A percentile compares a stretch with the other conserved stretches of the same genome.
Evolutionary conservation across 345 rosid species (phyloP).

Genomic region (Euphorbia pulcherrima): DNA sequence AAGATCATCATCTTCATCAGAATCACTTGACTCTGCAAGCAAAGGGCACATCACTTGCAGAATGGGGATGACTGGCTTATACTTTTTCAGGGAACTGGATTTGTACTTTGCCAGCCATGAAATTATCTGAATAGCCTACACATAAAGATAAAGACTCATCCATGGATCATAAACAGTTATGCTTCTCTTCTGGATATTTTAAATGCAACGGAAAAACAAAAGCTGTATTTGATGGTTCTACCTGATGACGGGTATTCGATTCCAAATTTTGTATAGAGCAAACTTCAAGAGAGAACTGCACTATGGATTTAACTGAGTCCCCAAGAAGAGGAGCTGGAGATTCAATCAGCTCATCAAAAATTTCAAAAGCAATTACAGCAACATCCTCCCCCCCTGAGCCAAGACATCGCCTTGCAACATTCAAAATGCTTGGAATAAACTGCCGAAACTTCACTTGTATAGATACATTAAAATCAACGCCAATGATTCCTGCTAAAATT

Average conservation of each 20-base stretch:
- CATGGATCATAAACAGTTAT: background rate
- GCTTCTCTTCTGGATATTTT: background rate
- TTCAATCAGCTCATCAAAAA: slow-evolving; percentile 96
- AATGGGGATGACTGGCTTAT: slow-evolving; percentile 73
- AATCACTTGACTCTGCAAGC: slow-evolving; percentile 76
- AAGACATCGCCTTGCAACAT: slow-evolving; percentile 86
- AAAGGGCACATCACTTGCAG: slow-evolving; percentile 97
- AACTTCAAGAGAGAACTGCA: slow-evolving; percentile 96
- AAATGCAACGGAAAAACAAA: slow-evolving; percentile 9
- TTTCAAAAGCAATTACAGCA: slow-evolving; percentile 95
- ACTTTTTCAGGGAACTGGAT: slow-evolving; percentile 73
- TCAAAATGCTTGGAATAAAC: slow-evolving; percentile 93
- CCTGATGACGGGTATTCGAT: slow-evolving; percentile 92
- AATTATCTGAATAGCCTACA: slow-evolving; percentile 93
- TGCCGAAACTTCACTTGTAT: slow-evolving; percentile 89
- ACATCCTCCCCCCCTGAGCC: slow-evolving; percentile 95
- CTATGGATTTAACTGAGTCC: slow-evolving; percentile 88
- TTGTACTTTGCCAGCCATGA: slow-evolving; percentile 99
- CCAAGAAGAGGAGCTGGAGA: slow-evolving; percentile 99
- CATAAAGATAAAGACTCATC: background rate
- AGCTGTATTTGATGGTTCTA: slow-evolving; percentile 20
- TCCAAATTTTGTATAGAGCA: slow-evolving; percentile 81
- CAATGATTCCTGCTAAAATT: background rate
- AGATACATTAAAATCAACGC: background rate
- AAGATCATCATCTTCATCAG: slow-evolving; percentile 93